Percentiles rank a stretch among this genome's conserved stretches.
These are phyloP conservation scores for Torulaspora gathmanii DNA, from an alignment of 805 yeast species.

Conservation along the genomic window DNA sequence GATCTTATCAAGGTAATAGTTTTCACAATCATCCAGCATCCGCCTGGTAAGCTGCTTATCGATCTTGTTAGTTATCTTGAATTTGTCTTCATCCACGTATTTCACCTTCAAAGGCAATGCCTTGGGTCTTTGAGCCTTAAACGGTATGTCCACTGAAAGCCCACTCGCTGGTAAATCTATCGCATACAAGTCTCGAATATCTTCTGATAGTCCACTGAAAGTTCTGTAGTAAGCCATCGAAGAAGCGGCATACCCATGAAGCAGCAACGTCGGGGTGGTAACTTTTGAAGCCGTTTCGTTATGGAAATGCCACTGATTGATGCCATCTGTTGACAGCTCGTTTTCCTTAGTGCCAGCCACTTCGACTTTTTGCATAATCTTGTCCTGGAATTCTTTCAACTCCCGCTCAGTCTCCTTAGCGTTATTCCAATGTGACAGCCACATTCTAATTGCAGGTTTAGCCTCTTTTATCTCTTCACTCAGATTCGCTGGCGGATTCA, in stretches of 20 bases:
- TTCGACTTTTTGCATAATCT: constrained; percentile 21
- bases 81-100: constrained; percentile 33
- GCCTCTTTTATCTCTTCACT: constrained; percentile 6
- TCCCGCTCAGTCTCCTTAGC: constrained; percentile 8
- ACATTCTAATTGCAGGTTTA: constrained; percentile 13
- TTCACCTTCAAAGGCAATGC: constrained; percentile 25
- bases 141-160: constrained; percentile 49
- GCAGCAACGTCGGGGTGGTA: constrained; percentile 44
- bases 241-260: constrained; percentile 95
- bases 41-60: constrained; percentile 18
- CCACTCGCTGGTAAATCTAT: constrained; percentile 73
- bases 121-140: constrained; percentile 7
- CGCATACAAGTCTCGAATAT: constrained; percentile 57
- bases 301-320: constrained; percentile 35
- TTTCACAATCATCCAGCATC: constrained; percentile 43
- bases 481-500: constrained; percentile 3
- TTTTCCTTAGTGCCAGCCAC: constrained; percentile 19
- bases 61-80: constrained; percentile 17
- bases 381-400: constrained; percentile 23
- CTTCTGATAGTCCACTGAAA: constrained; percentile 45
- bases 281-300: constrained; percentile 23
- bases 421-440: constrained; percentile 12
- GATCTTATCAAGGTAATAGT: constrained; percentile 52
- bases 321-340: constrained; percentile 20
- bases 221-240: constrained; percentile 76